These are phyloP conservation scores for Smallanthus sonchifolius DNA, from an alignment of 129 eudicot species.

Conservation along the genomic window DNA sequence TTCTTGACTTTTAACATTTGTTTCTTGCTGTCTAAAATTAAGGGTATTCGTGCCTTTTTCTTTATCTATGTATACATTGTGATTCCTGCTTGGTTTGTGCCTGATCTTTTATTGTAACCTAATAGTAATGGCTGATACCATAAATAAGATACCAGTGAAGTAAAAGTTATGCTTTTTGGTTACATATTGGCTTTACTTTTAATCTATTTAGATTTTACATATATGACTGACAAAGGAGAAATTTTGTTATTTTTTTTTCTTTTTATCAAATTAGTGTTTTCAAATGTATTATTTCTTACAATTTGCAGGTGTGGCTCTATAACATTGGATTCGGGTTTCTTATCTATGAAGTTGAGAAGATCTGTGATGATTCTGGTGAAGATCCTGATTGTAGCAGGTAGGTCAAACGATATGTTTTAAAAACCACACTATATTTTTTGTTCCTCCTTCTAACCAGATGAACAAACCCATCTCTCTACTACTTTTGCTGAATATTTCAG, in stretches of 20 bases:
- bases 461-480: background rate
- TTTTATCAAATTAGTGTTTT: background rate
- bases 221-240: background rate
- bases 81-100: background rate
- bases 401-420: background rate
- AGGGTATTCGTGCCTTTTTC: background rate
- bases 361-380: conserved; percentile 93
- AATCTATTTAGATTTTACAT: background rate
- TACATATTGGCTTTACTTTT: background rate
- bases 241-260: background rate
- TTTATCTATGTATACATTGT: background rate
- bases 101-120: background rate
- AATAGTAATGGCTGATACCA: background rate
- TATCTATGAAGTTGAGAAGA: conserved; percentile 59
- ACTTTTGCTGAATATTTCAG: conserved; percentile 37
- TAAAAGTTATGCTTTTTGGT: background rate
- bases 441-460: background rate
- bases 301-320: conserved; percentile 82
- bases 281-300: background rate
- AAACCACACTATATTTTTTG: background rate
- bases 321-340: conserved; percentile 58
- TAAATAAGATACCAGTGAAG: background rate
- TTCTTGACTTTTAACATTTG: conserved; percentile 5
- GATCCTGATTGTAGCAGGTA: conserved; percentile 96
- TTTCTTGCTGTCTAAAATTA: background rate